Evolutionary conservation across 1,284 basidiomycete genomes (phyloP), one percentile per base, ranked within the genome.

Genomic region (Cystobasidium pallidum): DNA sequence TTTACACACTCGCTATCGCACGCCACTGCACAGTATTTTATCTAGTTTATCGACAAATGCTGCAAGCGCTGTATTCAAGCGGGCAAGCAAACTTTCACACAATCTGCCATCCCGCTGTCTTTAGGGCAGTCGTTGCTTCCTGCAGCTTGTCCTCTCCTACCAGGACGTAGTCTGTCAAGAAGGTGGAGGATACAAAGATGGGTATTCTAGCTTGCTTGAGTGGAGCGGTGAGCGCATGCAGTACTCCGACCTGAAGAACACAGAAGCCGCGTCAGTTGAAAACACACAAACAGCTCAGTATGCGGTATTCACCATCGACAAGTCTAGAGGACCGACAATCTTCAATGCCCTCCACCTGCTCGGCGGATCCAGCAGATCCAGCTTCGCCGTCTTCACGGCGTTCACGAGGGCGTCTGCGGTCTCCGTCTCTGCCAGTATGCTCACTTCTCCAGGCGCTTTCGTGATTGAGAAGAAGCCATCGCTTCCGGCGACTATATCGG

Each of bases 121-220:
- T 26, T 34, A 77, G 54, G 0, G 63, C 71, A 11, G 41, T 3
- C 21, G 26, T 26, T 15, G 75, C 75, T n/a, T 43, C 47, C 4
- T 54, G 74, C 43, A 51, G 13, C 28, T 75, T 52, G 51, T 65
- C 65, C 43, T 43, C 63, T 17, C 72, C 55, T 51, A 76, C 65
- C 30, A 77, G 66, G 0, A 77, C 73, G 34, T 76, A 77, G 49
- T 78, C 77, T 17, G 77, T 78, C 47, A 76, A 62, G 66, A 63
- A 77, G 10, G 77, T 78, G 2, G 74, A 75, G 21, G 62, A 64
- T 10, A 76, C 77, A 58, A 77, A 77, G 30, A 78, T 66, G 0
- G 77, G 70, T 2, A 78, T 70, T 1, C 47, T 19, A 0, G 75
- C 77, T 2, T 70, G 57, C 26, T 71, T 72, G 21, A 78, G 63